Evolutionary conservation across 108 stramenopile genomes (phyloP), one percentile per base, ranked within the genome.

Genomic region (Parmales sp.): DNA sequence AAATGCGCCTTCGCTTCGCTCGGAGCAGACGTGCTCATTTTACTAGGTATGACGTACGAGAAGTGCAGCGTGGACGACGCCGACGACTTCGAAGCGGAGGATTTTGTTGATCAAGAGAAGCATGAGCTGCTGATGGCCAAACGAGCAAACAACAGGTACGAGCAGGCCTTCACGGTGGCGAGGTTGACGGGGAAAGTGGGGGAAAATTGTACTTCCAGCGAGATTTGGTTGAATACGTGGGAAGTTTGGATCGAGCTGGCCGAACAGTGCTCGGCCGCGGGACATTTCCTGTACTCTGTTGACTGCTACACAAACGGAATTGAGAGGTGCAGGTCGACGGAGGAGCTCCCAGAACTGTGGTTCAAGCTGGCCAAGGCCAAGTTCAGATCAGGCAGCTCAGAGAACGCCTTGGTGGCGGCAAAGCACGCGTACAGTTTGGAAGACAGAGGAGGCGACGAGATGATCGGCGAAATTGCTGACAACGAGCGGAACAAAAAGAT

Each of bases 391-490:
- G 54, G 54, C 25, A 60, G 36, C 29, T 1, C n/a, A 13, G 28
- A 26, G 16, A 31, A 60, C 54, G 54, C 54, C 29, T 34, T 60
- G 54, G 20, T 60, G 4, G 54, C 54, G 16, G 25, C 29, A 11
- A 60, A 60, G 54, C 54, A 60, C n/a, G 54, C 54, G 2, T 34
- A 60, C 54, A 31, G 36, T 16, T 20, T 60, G 6, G n/a, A n/a
- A n/a, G n/a, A n/a, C n/a, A n/a, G n/a, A n/a, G n/a, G n/a, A n/a
- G n/a, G n/a, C n/a, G n/a, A n/a, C n/a, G n/a, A n/a, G n/a, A n/a
- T n/a, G n/a, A n/a, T n/a, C n/a, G n/a, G n/a, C n/a, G n/a, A n/a
- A n/a, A n/a, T n/a, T n/a, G n/a, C n/a, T n/a, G n/a, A n/a, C n/a
- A 20, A 31, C 26, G 54, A 48, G 46, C 13, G 13, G 22, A 48